Conservation (phyloP, 441 rosid species). For the Adansonia rubrostipa region DNA sequence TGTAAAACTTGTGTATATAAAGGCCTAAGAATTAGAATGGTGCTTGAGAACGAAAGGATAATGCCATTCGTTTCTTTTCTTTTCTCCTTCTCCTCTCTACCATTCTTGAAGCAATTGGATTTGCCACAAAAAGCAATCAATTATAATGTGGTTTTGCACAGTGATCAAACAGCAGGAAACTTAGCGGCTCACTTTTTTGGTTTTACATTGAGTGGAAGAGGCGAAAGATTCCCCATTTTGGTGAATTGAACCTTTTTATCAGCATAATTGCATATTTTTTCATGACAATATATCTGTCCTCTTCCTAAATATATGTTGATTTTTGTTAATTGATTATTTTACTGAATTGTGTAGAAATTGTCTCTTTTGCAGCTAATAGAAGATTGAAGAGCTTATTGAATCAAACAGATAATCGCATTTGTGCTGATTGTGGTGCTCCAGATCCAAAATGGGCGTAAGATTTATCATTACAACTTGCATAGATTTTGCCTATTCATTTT, state of each 20-base stretch:
- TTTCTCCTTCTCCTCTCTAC: neutral
- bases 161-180: neutral
- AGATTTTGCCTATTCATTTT: neutral
- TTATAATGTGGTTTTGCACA: conserved; percentile 16
- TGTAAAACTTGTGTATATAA: neutral
- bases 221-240: neutral
- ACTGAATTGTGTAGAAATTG: neutral
- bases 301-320: neutral
- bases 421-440: conserved; percentile 95
- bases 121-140: neutral
- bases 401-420: conserved; percentile 74
- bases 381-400: conserved; percentile 71
- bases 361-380: conserved; percentile 60
- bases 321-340: neutral
- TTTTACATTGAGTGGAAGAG: neutral
- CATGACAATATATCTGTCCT: neutral
- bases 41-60: conserved; percentile 3
- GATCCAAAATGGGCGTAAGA: conserved; percentile 99
- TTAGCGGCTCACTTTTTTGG: neutral
- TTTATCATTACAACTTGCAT: conserved; percentile 12
- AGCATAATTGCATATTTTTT: neutral
- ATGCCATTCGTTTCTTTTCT: conserved; percentile 6
- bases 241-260: neutral
- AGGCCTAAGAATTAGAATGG: neutral
- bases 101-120: neutral